Evolutionary conservation across 495 filamentous ascomycete genomes (phyloP), one percentile per base, ranked within the genome.

Genomic region (Annulohypoxylon bovei): DNA sequence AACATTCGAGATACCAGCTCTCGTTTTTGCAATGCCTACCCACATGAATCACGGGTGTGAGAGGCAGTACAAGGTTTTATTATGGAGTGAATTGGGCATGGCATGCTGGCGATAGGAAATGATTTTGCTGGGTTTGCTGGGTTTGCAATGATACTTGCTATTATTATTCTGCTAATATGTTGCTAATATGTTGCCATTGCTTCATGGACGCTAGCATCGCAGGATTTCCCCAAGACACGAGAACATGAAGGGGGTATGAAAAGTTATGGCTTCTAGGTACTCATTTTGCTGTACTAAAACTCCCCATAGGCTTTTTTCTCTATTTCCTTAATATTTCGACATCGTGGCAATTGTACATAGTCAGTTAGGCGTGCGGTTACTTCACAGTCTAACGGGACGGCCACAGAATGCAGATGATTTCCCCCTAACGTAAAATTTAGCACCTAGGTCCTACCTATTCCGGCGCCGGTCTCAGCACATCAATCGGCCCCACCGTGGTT

Each of bases 401-500:
- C 28, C 49, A 20, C 28, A 53, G n/a, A 23, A 56, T 56, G 27
- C 16, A 37, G 11, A 39, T 39, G 33, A 18, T 37, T 14, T 18
- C 22, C 12, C n/a, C 25, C 30, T 8, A 28, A 22, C 2, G 22
- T 16, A 28, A 4, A 16, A 37, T 55, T 55, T 8, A 18, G n/a
- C 16, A 22, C 16, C 2, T 23, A 35, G 28, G 5, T 25, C 8
- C n/a, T 44, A 44, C n/a, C 8, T 35, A 12, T 63, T 59, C 49
- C 44, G 49, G 68, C 62, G 18, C 57, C 68, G 50, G 68, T 1
- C 57, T 28, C 42, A 57, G 35, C 22, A 55, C 16, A 49, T 62
- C 58, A 57, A 50, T 9, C 57, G 49, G 68, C 50, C 57, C 63
- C 68, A 46, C 62, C 39, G 62, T 30, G 39, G 46, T 12, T 30